Base-by-base conservation (phyloP, 352 stramenopile genomes). In the Thalassiosira mediterranea region DNA sequence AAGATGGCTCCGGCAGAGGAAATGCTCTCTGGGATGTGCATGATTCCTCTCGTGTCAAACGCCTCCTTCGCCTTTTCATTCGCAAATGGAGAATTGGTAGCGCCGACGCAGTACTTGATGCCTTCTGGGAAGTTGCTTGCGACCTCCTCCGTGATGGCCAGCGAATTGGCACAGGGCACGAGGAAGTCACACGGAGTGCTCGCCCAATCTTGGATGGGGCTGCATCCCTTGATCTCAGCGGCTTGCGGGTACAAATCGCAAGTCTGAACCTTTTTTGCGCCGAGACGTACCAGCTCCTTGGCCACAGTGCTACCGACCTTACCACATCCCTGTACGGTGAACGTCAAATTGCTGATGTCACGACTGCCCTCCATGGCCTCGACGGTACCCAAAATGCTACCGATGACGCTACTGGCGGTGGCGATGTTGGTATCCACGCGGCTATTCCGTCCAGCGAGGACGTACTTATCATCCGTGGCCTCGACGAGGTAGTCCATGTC, bases 261-360 rank as follows among this genome's bases (percentile, higher is more conserved):
- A 21, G 60, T 79, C 40, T 79, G 52, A 3, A 83, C 74, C 4
- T 64, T 48, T 44, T 68, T 67, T 25, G 74, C 67, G 4, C 74
- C 74, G 1, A 83, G 32, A 31, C 56, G 23, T 17, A 79, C 54
- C 2, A 79, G 40, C 42, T 75, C 60, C 44, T 79, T 71, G 1
- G 68, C 74, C 3, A 83, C 68, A 26, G 51, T 74, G 8, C 29
- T 63, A 34, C 74, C 74, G 11, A 83, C 74, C 53, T 83, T 83
- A 10, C 74, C 68, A 44, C 74, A 83, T 60, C 74, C 67, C 34
- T 83, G 74, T 26, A 83, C 74, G 4, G 63, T 79, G 53, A 83
- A 83, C 46, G 61, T 83, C 31, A 72, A 32, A 1, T 71, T 26
- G 11, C 23, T 59, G 23, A 83, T 61, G 25, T 78, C 56, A 17